These are phyloP conservation scores for Chernovozyma aurita DNA, from an alignment of 1,139 yeast genomes.

Conservation along the genomic window DNA sequence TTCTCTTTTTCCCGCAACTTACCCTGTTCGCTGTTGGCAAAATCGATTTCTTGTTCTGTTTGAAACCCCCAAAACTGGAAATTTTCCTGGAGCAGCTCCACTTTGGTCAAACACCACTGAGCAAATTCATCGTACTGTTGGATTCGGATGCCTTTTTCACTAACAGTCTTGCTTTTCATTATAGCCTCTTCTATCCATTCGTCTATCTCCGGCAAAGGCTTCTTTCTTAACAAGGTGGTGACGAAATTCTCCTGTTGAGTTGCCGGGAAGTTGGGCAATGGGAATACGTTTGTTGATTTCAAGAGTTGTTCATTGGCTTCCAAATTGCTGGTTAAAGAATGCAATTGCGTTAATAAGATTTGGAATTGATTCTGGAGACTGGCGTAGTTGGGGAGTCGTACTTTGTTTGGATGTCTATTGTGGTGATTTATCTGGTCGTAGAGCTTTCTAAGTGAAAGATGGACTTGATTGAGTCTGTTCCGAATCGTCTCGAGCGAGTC, in stretches of 20 bases:
- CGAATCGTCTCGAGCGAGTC: constrained; percentile 42
- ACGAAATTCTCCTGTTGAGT: constrained; percentile 76
- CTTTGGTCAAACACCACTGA: constrained; percentile 56
- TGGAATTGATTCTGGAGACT: constrained; percentile 73
- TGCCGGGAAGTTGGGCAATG: constrained; percentile 79
- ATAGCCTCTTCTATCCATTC: constrained; percentile 73
- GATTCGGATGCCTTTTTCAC: constrained; percentile 18
- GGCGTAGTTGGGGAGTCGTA: constrained; percentile 37
- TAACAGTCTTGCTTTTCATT: constrained; percentile 20
- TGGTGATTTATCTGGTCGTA: constrained; percentile 41
- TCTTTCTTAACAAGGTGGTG: constrained; percentile 80
- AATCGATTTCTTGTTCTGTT: constrained; percentile 44
- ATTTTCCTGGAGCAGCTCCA: constrained; percentile 49
- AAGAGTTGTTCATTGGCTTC: constrained; percentile 58
- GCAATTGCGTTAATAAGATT: constrained; percentile 75
- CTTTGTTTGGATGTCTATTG: constrained; percentile 34
- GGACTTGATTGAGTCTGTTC: constrained; percentile 42
- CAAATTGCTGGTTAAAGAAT: constrained; percentile 65
- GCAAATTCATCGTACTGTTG: constrained; percentile 51
- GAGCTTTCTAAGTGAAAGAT: constrained; percentile 38
- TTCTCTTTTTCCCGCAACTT: constrained; percentile 26
- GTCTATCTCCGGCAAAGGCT: constrained; percentile 84
- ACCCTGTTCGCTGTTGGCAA: constrained; percentile 38
- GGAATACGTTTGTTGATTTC: constrained; percentile 70
- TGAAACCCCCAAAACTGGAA: constrained; percentile 61